Evolutionary conservation across 1,284 basidiomycete species (phyloP), one percentile per base, ranked within the genome.

Genomic region (Trametes hirsuta): DNA sequence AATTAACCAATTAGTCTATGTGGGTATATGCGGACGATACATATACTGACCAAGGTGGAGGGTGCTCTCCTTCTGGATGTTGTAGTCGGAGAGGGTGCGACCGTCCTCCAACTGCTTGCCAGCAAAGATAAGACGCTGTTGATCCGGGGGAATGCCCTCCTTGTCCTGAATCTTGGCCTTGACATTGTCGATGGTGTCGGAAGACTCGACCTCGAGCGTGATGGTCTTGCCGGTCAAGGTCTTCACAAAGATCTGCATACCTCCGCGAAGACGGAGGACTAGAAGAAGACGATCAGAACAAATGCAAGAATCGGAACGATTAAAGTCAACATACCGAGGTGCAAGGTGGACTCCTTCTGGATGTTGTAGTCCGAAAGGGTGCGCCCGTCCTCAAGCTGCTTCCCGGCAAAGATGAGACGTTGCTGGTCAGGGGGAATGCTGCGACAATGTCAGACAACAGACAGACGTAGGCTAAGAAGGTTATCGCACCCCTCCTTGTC

Each of bases 1-100:
- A 36, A 9, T 1, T 6, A 6, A 18, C n/a, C n/a, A 22, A 46
- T 22, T n/a, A 37, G 46, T 4, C 14, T 44, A 35, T 63, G 34
- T 47, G 71, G 68, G 83, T 22, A 94, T 83, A 74, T 94, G 91
- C 61, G 94, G 88, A 55, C 93, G 14, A 25, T 12, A 12, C 12
- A 24, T 35, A 14, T 22, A 58, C 59, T 42, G 22, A 66, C 65
- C 64, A 42, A 69, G 67, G 46, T 67, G 67, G 50, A 69, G 61
- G 34, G 67, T 69, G 40, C 50, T 55, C 62, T 69, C 66, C 66
- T 66, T 68, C 66, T 68, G 66, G 41, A 69, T 69, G 59, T 69
- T 69, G 59, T 69, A 69, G 44, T 69, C 68, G 9, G 62, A 66
- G 35, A 67, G 63, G 35, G 66, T 67, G 49, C 66, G 66, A 11